Base-by-base conservation (phyloP, 345 rosid species). In the Melastoma malabathricum region DNA sequence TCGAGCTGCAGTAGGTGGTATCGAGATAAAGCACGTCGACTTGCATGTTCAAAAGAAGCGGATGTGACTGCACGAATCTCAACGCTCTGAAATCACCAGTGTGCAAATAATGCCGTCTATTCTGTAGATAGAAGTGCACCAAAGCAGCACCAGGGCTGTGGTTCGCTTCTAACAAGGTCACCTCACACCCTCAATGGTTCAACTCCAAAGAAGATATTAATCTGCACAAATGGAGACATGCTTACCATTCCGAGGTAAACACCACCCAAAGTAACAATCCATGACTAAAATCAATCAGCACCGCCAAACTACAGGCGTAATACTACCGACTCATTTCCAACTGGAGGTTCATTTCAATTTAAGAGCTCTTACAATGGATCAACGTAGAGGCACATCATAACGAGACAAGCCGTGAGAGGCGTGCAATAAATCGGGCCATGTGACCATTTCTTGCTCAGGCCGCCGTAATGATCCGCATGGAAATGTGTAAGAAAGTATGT, bases 1-100 rank as follows among this genome's bases (percentile, higher is more conserved):
- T 82, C 0, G 88, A 90, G 52, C 78, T 82, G 78, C 90, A 86
- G 51, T 80, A 86, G 1, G 90, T 86, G 25, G 95, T 82, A 65
- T 80, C 95, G 68, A 82, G 66, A 68, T 82, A 86, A 61, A 86
- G 63, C 47, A 78, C 70, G 60, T 74, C 78, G 44, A 86, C 66
- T 61, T 68, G 64, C 19, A 67, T 75, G 44, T 71, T 71, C 17
- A 62, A 48, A 43, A 86, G 80, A 55, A 76, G 84, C 13, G 71
- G 75, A 55, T 80, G 75, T 15, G 70, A 47, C 52, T 78, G 76
- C 95, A 82, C 82, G 52, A 48, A 59, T 44, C 74, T 76, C 54
- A 70, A 78, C 57, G 95, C 87, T 64, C 90, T 78, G 68, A 86
- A 86, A 73, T 86, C 95, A 72, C 95, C 90, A 0, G 95, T 86